Conservation (phyloP, 768 basidiomycete genomes). For the Leccinum disarticulatum region DNA sequence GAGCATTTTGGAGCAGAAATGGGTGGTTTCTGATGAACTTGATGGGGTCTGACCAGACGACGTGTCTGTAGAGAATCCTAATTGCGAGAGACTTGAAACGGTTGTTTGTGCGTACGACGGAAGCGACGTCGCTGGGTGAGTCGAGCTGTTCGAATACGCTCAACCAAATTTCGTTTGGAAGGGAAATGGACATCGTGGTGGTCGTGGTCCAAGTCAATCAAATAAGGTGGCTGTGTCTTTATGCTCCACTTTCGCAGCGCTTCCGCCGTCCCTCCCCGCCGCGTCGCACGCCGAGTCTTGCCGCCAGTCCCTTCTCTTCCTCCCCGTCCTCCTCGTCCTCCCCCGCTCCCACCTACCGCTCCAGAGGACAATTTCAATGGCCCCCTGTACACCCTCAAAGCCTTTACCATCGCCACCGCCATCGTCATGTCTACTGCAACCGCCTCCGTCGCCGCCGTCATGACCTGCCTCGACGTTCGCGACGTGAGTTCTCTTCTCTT, state of each 20-base stretch:
- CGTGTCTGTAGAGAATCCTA: slow-evolving; percentile 33
- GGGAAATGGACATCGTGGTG: slow-evolving; percentile 11
- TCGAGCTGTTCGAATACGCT: slow-evolving; percentile 37
- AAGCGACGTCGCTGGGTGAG: slow-evolving; percentile 30
- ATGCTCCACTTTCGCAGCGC: not conserved
- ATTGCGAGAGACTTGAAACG: slow-evolving; percentile 32
- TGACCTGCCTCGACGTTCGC: slow-evolving; percentile 51
- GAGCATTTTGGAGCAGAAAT: slow-evolving; percentile 10
- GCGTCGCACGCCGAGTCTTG: not conserved
- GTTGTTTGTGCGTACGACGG: slow-evolving; percentile 32
- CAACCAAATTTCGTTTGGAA: slow-evolving; percentile 42
- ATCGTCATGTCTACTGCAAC: slow-evolving; percentile 52
- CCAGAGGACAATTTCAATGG: slow-evolving; percentile 44
- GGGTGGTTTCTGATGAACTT: slow-evolving; percentile 26
- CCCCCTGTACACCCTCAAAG: slow-evolving; percentile 57
- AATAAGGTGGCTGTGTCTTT: not conserved
- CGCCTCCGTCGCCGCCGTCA: slow-evolving; percentile 47
- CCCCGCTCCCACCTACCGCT: not conserved
- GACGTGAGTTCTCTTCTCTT: slow-evolving; percentile 38
- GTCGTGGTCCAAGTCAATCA: not conserved
- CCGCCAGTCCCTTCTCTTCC: not conserved
- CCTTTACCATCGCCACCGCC: slow-evolving; percentile 63
- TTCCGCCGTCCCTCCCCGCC: not conserved
- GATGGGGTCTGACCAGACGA: slow-evolving; percentile 35
- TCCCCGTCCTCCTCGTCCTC: not conserved